Base-by-base conservation (phyloP, 176 grass and related monocot species). In the Oryza officinalis region DNA sequence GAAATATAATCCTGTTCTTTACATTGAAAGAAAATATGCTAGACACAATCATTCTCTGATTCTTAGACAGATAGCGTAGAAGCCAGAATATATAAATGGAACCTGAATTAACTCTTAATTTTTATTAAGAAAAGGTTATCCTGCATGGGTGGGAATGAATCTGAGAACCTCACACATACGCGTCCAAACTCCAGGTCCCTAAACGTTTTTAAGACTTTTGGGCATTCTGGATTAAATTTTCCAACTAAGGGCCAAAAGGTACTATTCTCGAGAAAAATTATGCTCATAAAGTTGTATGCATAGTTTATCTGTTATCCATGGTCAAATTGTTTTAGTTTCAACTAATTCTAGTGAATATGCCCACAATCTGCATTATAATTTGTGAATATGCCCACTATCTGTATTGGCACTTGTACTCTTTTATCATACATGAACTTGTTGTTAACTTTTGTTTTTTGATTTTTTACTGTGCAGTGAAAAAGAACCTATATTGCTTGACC, bases 401-500 rank as follows among this genome's bases (percentile, higher is more conserved):
- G 20, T 61, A 61, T 10, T 8, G 52, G 49, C 72, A 74, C 44
- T 25, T 18, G 15, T 31, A 59, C 13, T 25, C 49, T 85, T 80
- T 64, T 89, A 81, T 70, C 25, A 18, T 63, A 82, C 33, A 74
- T 35, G 27, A 83, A 67, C 66, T 27, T 22, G 47, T 60, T 38
- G 52, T 45, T 89, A 46, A 79, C 59, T 20, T 85, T 20, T 85
- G 13, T 85, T 74, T 76, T 67, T 27, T 73, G 45, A 20, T 80
- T 83, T 78, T 65, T 87, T 82, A 70, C 64, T 69, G 18, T 92
- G 77, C 87, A 98, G 96, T 92, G 91, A 98, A 81, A 86, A 82
- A 37, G 88, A 84, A 70, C 82, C 84, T 85, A 72, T 89, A 59
- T 85, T 98, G 80, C 89, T 98, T 66, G 96, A 95, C 80, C 89